Evolutionary conservation across 768 basidiomycete species (phyloP).

Genomic region (Myochromella boudieri): DNA sequence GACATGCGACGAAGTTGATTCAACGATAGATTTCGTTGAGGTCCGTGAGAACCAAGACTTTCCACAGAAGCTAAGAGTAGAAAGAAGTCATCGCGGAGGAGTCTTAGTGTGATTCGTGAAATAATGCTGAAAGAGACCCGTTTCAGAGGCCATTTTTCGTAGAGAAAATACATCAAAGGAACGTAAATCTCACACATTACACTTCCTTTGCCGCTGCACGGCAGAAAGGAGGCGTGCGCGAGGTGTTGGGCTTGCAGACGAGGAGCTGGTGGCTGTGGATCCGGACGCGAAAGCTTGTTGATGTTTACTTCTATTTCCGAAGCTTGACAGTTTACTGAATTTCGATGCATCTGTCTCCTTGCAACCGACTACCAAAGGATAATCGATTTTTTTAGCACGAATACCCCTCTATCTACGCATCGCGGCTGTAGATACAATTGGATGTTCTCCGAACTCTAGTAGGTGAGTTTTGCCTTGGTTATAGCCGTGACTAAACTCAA

Average conservation of each 20-base stretch:
- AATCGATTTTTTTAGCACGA: no score
- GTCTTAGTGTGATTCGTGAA: conserved; percentile 26
- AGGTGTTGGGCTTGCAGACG: conserved; percentile 5
- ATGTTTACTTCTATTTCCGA: conserved; percentile 18
- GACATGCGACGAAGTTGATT: conserved; percentile 13
- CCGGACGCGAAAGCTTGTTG: conserved; percentile 18
- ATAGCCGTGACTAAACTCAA: no score
- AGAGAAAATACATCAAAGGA: conserved; percentile 1
- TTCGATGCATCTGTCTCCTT: background rate
- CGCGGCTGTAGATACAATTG: no score
- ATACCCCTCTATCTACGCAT: no score
- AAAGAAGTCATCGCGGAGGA: conserved; percentile 21
- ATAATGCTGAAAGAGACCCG: conserved; percentile 24
- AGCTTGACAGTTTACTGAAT: conserved; percentile 1
- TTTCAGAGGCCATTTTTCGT: conserved; percentile 20
- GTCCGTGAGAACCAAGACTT: conserved; percentile 10
- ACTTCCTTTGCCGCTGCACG: conserved; percentile 8
- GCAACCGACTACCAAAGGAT: no score
- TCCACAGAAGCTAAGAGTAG: conserved; percentile 16
- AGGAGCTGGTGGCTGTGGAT: conserved; percentile 8
- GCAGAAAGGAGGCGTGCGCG: conserved; percentile 15
- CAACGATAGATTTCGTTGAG: conserved; percentile 10
- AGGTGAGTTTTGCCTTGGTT: no score
- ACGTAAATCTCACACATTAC: conserved; percentile 16
- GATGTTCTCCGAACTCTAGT: no score